Evolutionary conservation across 768 basidiomycete species (phyloP).

Genomic region (Termitomyces sp.): DNA sequence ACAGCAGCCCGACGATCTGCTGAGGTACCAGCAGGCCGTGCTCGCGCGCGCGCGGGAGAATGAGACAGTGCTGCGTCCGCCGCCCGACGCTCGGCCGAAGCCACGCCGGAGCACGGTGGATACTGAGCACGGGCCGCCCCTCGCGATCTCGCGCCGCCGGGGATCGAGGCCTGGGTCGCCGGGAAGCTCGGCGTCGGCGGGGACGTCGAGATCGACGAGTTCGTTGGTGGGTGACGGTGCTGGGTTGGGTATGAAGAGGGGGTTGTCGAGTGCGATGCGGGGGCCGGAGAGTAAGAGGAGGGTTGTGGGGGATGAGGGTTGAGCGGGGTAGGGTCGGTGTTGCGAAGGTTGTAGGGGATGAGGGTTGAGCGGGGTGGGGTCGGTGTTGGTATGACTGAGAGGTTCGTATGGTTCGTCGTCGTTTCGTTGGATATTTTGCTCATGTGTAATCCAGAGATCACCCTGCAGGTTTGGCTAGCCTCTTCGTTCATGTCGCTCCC

Average conservation of each 20-base stretch:
- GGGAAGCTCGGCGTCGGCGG: neutral
- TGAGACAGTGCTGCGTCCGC: neutral
- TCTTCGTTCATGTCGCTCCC: too few species aligned
- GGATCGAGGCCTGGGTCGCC: neutral
- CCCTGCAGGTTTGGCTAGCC: too few species aligned
- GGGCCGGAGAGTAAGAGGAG: slow-evolving; percentile 3
- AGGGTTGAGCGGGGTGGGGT: neutral
- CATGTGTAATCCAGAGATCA: too few species aligned
- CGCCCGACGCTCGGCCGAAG: neutral
- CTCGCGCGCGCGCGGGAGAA: neutral
- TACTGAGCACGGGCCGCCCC: neutral
- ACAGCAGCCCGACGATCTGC: neutral
- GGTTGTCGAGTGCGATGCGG: neutral
- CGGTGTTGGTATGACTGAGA: too few species aligned
- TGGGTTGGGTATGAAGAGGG: neutral
- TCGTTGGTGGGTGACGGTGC: neutral
- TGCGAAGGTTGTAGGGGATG: too few species aligned
- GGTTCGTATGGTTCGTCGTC: too few species aligned
- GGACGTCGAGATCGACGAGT: neutral
- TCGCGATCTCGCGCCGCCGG: neutral
- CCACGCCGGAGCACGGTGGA: neutral
- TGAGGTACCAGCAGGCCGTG: neutral
- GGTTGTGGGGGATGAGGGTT: neutral
- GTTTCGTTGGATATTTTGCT: too few species aligned
- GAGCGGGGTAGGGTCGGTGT: too few species aligned